Base-by-base conservation (phyloP, 768 basidiomycete genomes). In the Chalciporus piperatus region DNA sequence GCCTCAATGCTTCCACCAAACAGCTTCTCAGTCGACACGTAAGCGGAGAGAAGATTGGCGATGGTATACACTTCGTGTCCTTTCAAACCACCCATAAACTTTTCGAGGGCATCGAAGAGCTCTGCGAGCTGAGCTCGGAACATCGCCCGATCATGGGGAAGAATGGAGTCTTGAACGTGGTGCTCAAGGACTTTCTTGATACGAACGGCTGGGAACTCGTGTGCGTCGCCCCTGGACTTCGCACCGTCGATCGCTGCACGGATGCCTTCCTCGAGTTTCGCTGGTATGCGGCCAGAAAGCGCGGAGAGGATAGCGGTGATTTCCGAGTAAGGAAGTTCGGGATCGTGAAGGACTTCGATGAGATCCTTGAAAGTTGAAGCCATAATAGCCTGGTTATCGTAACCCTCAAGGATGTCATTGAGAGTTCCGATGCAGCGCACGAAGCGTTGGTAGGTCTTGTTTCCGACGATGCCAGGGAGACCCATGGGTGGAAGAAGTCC, bases 1-100 rank as follows among this genome's bases (percentile, higher is more conserved):
- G 92, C 87, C 71, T 98, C 95, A 56, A 97, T 94, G 64, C 89
- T 89, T 38, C 93, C 94, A 39, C 91, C 90, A 63, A 99, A 99
- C 13, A 98, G 71, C 66, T 85, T 89, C 72, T 98, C 96, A 0
- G 94, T 94, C 45, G 82, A 76, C 60, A 83, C 87, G 64, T 97
- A 98, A 45, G 81, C 79, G 35, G 76, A 81, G 49, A 99, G 75
- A 56, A 98, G 76, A 47, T 73, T 74, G 1, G 93, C 91, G 52
- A 97, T 79, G 6, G 83, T 83, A 50, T 81, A 74, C 49, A 84
- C 84, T 69, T 96, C 92, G 71, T 98, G 92, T 0, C 83, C 83
- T 68, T 93, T 94, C 56, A 94, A 73, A 14, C 97, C 96, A 47
- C 80, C 78, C 51, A 79, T 75, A 67, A 92, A 98, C 39, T 84